phyloP scores from a whole-genome alignment of 2,329 filamentous ascomycete genomes.

The Fulvia fulva region DNA sequence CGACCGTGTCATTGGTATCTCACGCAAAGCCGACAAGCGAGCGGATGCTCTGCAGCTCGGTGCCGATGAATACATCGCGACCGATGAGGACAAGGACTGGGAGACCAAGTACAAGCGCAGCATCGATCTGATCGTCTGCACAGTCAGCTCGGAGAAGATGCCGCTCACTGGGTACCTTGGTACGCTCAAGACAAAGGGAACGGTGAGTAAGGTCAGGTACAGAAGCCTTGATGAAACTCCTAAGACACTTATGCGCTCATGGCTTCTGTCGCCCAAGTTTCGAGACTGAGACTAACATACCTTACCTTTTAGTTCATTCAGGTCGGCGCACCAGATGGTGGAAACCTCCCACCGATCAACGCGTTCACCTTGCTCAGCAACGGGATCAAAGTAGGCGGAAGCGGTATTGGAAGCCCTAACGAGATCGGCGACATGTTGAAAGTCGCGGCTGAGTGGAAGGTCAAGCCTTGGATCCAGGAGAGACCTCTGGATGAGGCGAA shows the following conservation, averaged over 20 bases:
- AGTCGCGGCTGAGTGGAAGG: constrained; percentile 55
- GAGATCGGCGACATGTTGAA: constrained; percentile 60
- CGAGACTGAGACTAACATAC: no score
- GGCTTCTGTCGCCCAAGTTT: no score
- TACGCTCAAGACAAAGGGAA: constrained; percentile 56
- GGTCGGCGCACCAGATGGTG: constrained; percentile 61
- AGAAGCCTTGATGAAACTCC: no score
- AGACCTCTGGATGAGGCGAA: constrained; percentile 58
- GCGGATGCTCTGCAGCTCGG: constrained; percentile 59
- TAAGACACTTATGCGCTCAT: no score
- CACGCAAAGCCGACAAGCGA: constrained; percentile 56
- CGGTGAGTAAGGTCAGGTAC: no score
- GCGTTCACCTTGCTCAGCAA: constrained; percentile 57
- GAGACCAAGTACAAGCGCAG: constrained; percentile 48
- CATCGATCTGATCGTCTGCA: constrained; percentile 58
- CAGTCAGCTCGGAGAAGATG: constrained; percentile 58
- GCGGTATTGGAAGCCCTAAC: constrained; percentile 48
- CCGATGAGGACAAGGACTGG: constrained; percentile 59
- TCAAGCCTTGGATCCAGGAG: constrained; percentile 61
- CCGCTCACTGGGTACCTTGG: constrained; percentile 58
- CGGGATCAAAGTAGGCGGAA: constrained; percentile 44
- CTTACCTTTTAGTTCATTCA: no score
- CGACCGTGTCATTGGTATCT: constrained; percentile 61
- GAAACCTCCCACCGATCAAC: constrained; percentile 50
- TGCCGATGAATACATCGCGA: constrained; percentile 56